Percentiles rank a stretch among this genome's conserved stretches.
Evolutionary conservation across 129 eudicot genomes (phyloP).

Genomic region (Flaveria bidentis): DNA sequence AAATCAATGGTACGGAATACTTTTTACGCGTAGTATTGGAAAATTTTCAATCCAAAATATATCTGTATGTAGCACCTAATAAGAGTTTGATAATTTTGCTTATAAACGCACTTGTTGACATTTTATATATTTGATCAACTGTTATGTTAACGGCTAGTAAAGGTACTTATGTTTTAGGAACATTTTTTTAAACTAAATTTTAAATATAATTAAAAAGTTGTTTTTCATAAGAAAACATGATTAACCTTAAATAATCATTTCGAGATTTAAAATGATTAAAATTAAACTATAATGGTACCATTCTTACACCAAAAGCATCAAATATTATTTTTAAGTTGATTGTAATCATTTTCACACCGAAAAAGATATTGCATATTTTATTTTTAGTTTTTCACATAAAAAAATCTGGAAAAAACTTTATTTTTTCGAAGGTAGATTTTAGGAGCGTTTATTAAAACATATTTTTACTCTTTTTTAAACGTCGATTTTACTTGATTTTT

Average conservation of each 20-base stretch:
- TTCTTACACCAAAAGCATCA: slow-evolving; percentile 1
- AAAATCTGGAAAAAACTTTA: too few species aligned
- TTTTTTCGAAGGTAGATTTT: too few species aligned
- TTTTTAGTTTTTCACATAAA: background rate
- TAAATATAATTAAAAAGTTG: background rate
- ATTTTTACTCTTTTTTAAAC: too few species aligned
- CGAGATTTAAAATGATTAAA: background rate
- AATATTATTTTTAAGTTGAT: slow-evolving; percentile 3
- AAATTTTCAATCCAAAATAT: too few species aligned
- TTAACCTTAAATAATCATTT: background rate
- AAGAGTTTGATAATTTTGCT: too few species aligned
- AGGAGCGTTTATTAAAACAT: background rate
- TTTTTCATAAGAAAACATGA: background rate
- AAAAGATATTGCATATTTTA: background rate
- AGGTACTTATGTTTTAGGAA: background rate
- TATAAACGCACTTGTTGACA: too few species aligned
- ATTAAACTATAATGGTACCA: background rate
- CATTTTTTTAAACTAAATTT: background rate
- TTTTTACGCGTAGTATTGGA: too few species aligned
- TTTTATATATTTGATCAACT: too few species aligned
- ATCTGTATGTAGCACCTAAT: too few species aligned
- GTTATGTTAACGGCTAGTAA: too few species aligned
- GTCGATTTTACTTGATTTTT: background rate
- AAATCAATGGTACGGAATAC: too few species aligned
- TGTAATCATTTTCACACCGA: background rate